Evolutionary conservation across 1,284 basidiomycete genomes (phyloP).

Genomic region (Boletellus deceptivus): DNA sequence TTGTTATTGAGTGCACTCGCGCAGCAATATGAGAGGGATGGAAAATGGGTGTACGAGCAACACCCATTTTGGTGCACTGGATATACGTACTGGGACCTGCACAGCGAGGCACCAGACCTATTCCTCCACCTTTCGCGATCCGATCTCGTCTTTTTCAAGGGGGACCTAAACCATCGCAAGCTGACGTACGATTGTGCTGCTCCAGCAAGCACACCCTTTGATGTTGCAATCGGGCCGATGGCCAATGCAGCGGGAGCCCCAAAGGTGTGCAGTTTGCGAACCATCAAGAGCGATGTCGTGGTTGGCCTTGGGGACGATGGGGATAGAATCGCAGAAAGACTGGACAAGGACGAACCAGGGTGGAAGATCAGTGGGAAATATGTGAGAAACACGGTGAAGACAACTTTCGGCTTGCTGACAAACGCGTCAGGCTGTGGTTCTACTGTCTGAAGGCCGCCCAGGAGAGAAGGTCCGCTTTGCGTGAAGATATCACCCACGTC

Average conservation of each 20-base stretch:
- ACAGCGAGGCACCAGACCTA: slow-evolving; percentile 87
- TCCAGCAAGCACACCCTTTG: slow-evolving; percentile 88
- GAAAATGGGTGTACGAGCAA: slow-evolving; percentile 94
- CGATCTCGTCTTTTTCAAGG: slow-evolving; percentile 95
- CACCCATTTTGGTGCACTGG: slow-evolving; percentile 97
- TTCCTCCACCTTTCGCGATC: slow-evolving; percentile 91
- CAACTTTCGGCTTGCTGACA: slow-evolving; percentile 6
- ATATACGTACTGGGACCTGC: slow-evolving; percentile 94
- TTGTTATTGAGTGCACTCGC: slow-evolving; percentile 8
- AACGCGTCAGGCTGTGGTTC: slow-evolving; percentile 69
- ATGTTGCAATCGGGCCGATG: slow-evolving; percentile 91
- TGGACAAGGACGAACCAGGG: slow-evolving; percentile 87
- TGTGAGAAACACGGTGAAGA: slow-evolving; percentile 45
- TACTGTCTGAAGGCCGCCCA: slow-evolving; percentile 82
- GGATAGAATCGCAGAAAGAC: slow-evolving; percentile 71
- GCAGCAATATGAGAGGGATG: slow-evolving; percentile 89
- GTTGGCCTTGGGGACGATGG: slow-evolving; percentile 70
- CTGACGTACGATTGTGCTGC: slow-evolving; percentile 93
- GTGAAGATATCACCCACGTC: slow-evolving; percentile 27
- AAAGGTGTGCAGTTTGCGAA: slow-evolving; percentile 80
- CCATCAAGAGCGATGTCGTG: slow-evolving; percentile 86
- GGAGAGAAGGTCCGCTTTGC: slow-evolving; percentile 78
- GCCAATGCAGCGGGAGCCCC: slow-evolving; percentile 88
- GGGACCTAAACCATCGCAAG: slow-evolving; percentile 91
- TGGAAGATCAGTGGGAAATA: slow-evolving; percentile 99